These are phyloP conservation scores for Nakaseomyces sp. DNA, from an alignment of 1,139 yeast genomes.

Conservation along the genomic window DNA sequence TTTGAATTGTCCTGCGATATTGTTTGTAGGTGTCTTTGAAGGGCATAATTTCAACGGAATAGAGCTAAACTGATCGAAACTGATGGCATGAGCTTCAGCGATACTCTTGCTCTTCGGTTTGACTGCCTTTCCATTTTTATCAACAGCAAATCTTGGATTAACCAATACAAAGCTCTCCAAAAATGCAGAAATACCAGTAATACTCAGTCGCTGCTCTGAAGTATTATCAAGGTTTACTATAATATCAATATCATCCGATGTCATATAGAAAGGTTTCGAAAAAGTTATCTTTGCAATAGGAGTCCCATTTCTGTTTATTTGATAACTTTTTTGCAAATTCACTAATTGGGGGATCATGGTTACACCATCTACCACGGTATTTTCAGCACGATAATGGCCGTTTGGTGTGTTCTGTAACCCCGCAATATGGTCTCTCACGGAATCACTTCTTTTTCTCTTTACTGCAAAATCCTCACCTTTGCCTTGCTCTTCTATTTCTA, in stretches of 20 bases:
- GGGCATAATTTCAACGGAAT: constrained; percentile 29
- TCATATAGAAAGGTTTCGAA: constrained; percentile 40
- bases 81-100: constrained; percentile 27
- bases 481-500: background rate
- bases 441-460: constrained; percentile 6
- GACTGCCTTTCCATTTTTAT: constrained; percentile 8
- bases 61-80: constrained; percentile 22
- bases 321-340: constrained; percentile 30
- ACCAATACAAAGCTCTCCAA: constrained; percentile 31
- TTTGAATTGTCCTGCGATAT: constrained; percentile 32
- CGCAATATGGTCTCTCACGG: constrained; percentile 6
- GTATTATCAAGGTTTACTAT: constrained; percentile 27
- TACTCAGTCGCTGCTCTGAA: constrained; percentile 9
- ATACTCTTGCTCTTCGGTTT: constrained; percentile 19
- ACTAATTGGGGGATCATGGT: constrained; percentile 24
- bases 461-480: constrained; percentile 2
- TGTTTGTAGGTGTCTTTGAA: constrained; percentile 27
- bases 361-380: background rate
- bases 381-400: background rate
- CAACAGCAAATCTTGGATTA: constrained; percentile 23
- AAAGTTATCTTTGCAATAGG: constrained; percentile 28
- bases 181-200: constrained; percentile 30
- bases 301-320: constrained; percentile 31
- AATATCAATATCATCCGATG: constrained; percentile 43
- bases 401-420: constrained; percentile 1